Conservation (phyloP, 2,329 filamentous ascomycete genomes). For the Rhinocladiella mackenziei region DNA sequence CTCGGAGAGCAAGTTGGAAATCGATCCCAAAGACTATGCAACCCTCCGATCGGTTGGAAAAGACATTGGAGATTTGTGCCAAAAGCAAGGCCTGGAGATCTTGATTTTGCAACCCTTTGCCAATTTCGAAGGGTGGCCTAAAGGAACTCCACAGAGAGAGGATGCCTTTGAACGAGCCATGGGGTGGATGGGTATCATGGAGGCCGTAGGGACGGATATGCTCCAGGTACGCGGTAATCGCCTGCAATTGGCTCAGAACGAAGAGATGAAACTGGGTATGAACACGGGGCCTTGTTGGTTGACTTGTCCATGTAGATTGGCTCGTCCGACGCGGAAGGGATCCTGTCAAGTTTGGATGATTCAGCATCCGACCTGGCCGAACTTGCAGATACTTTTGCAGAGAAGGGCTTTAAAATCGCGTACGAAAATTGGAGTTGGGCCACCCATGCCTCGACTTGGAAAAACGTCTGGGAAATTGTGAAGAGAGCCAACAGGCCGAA, state of each 20-base stretch:
- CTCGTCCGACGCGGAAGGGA: conserved; percentile 60
- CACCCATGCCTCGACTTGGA: conserved; percentile 65
- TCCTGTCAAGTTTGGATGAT: conserved; percentile 48
- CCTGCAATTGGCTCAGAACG: neutral
- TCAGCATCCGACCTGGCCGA: conserved; percentile 60
- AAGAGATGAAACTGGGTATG: neutral
- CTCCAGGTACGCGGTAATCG: conserved; percentile 53
- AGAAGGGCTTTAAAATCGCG: conserved; percentile 58
- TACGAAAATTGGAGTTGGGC: conserved; percentile 86
- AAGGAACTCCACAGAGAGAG: conserved; percentile 52
- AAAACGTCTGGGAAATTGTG: conserved; percentile 66
- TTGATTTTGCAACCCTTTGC: conserved; percentile 72
- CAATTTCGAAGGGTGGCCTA: conserved; percentile 72
- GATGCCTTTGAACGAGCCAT: conserved; percentile 60
- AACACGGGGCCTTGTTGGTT: too few relatives aligned
- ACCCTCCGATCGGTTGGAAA: conserved; percentile 53
- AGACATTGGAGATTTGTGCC: conserved; percentile 54
- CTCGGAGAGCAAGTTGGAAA: conserved; percentile 42
- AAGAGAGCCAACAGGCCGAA: conserved; percentile 59
- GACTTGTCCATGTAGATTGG: too few relatives aligned
- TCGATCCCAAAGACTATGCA: conserved; percentile 57
- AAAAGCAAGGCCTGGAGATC: conserved; percentile 54
- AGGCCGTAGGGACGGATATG: conserved; percentile 64
- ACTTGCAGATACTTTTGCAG: conserved; percentile 59
- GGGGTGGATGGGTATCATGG: conserved; percentile 70